phyloP scores from a whole-genome alignment of 169 alveolate species.

The Babesia bovis region DNA sequence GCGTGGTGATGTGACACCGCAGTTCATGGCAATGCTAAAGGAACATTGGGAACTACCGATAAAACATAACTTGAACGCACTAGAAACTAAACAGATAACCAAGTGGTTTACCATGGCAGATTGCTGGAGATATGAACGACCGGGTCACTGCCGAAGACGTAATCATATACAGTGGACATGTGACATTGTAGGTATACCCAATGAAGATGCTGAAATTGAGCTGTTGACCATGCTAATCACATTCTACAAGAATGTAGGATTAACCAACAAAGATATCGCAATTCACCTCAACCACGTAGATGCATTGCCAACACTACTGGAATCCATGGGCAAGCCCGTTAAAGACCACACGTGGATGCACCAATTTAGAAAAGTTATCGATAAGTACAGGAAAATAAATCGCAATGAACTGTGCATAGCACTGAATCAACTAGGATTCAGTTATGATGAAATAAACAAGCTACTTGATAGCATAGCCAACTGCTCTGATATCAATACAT shows the following conservation, averaged over 20 bases:
- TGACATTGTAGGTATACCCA: constrained; percentile 48
- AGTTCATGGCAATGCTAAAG: constrained; percentile 58
- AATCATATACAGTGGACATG: constrained; percentile 67
- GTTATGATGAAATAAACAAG: constrained; percentile 9
- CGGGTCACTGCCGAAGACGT: constrained; percentile 56
- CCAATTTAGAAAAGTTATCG: constrained; percentile 53
- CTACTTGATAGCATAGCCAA: constrained; percentile 3
- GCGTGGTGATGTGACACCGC: constrained; percentile 67
- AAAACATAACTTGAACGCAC: not conserved
- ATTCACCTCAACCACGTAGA: constrained; percentile 51
- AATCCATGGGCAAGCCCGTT: constrained; percentile 16
- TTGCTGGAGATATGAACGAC: constrained; percentile 70
- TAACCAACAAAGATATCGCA: constrained; percentile 37
- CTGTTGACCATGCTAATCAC: constrained; percentile 35
- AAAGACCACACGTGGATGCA: constrained; percentile 37
- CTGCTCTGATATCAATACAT: constrained; percentile 4
- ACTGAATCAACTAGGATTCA: constrained; percentile 28
- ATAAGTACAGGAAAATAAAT: constrained; percentile 46
- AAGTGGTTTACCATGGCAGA: constrained; percentile 70
- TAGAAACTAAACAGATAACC: not conserved
- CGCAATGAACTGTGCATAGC: constrained; percentile 1
- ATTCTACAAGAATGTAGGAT: constrained; percentile 28
- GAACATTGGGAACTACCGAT: constrained; percentile 6
- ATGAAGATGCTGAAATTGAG: constrained; percentile 46
- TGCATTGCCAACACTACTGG: constrained; percentile 7